These are phyloP conservation scores for Beta macrorhiza DNA, from an alignment of 179 eudicot species.

Conservation along the genomic window DNA sequence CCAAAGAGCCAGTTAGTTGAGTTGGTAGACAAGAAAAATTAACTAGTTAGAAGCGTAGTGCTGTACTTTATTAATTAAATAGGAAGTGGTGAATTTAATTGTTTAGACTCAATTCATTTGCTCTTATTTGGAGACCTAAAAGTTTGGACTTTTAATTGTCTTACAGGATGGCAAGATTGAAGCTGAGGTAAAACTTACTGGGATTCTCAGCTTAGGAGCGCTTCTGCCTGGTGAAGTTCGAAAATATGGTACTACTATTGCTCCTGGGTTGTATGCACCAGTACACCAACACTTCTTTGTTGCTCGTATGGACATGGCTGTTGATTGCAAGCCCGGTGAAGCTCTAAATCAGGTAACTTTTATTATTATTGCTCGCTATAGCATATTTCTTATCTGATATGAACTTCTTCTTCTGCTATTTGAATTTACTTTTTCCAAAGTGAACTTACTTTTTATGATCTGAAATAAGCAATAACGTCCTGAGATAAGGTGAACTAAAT, in stretches of 20 bases:
- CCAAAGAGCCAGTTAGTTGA: neutral
- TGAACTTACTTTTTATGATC: too few relatives aligned
- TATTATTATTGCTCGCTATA: neutral
- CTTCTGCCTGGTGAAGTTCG: constrained; percentile 82
- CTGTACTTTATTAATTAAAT: neutral
- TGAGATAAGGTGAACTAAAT: too few relatives aligned
- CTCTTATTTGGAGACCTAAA: neutral
- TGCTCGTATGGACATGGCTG: constrained; percentile 99
- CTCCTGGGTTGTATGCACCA: constrained; percentile 97
- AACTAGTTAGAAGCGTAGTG: neutral
- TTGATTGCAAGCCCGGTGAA: constrained; percentile 95
- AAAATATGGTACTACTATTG: constrained; percentile 94
- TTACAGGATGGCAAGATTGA: constrained; percentile 97
- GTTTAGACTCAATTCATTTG: neutral
- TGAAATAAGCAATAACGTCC: too few relatives aligned
- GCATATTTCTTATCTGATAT: neutral
- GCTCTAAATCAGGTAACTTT: constrained; percentile 81
- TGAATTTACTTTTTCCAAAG: too few relatives aligned
- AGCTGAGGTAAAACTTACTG: constrained; percentile 96
- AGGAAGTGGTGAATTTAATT: neutral
- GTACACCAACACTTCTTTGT: constrained; percentile 98
- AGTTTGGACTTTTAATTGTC: neutral
- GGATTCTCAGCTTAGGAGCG: constrained; percentile 95
- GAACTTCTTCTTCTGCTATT: too few relatives aligned
- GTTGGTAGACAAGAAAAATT: neutral